phyloP scores from a whole-genome alignment of 805 yeast species.

The Kluyveromyces dobzhanskii region DNA sequence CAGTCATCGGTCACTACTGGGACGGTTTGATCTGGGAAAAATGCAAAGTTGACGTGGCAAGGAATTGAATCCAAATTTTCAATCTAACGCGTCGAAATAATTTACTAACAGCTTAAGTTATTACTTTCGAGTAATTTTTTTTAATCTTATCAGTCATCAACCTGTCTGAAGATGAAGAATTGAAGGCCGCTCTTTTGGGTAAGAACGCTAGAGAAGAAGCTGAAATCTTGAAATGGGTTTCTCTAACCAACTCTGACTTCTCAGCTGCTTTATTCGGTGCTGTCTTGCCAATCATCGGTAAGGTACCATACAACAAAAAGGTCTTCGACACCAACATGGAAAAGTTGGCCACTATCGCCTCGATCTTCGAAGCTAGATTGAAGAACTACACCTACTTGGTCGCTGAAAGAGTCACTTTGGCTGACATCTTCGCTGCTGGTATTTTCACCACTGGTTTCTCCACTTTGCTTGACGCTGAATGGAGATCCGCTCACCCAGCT shows the following conservation, averaged over 20 bases:
- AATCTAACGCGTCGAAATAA: no score
- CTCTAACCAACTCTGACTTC: slow-evolving; percentile 65
- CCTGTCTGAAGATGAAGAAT: slow-evolving; percentile 31
- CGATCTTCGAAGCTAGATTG: slow-evolving; percentile 49
- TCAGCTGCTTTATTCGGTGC: slow-evolving; percentile 38
- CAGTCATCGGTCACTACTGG: no score
- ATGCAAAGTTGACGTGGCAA: no score
- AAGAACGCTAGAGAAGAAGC: slow-evolving; percentile 52
- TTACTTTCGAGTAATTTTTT: no score
- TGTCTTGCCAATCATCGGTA: slow-evolving; percentile 53
- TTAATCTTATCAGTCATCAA: slow-evolving; percentile 20
- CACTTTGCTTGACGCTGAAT: slow-evolving; percentile 51
- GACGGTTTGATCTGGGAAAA: no score
- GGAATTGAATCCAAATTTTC: no score
- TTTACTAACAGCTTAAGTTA: not conserved
- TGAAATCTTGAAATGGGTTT: slow-evolving; percentile 63
- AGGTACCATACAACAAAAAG: slow-evolving; percentile 73
- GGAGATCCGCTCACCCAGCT: slow-evolving; percentile 57
- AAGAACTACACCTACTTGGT: slow-evolving; percentile 61
- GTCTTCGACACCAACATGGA: slow-evolving; percentile 39
- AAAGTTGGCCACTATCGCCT: slow-evolving; percentile 32
- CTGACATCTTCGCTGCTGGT: slow-evolving; percentile 20
- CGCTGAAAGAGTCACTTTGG: slow-evolving; percentile 53
- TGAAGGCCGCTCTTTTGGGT: slow-evolving; percentile 45
- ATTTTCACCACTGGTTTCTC: slow-evolving; percentile 30